Base-by-base conservation (phyloP, 2,329 filamentous ascomycete species). In the Gyromitra esculenta region DNA sequence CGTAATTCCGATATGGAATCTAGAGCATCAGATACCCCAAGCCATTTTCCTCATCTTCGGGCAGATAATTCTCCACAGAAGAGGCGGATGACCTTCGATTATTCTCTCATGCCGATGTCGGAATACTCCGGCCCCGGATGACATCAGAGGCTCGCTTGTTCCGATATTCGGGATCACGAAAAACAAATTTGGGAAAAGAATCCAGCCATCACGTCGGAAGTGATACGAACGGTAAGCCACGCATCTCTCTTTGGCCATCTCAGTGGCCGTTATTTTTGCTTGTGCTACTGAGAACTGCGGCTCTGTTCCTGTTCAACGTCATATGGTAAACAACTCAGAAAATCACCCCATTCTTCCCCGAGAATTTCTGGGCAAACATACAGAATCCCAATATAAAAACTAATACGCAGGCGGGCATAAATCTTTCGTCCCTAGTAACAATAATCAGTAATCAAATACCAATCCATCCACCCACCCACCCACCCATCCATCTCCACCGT, bases 311-410 rank as follows among this genome's bases (percentile, higher is more conserved):
- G n/a, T 31, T 6, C 41, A 52, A 18, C 62, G 43, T 65, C 62
- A 52, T 52, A 8, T 13, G 8, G 43, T 45, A 45, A 45, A 48
- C n/a, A 45, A 64, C 18, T 11, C 21, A 39, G 60, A 54, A 45
- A 6, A 63, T 63, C 64, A 75, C 65, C 57, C 65, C 65, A 68
- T 48, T 72, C 41, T 59, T 5, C 57, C 45, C 31, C 48, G 45
- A 13, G 35, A 11, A 3, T 8, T 54, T 59, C 43, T 63, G 21
- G 57, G 37, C 45, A 63, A 21, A 63, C 5, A 48, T 39, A 31
- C 6, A 43, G 25, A 63, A 54, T 43, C 37, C 11, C 39, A 6
- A 63, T 71, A 71, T 63, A 71, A 68, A 52, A 43, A n/a, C 37
- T 15, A 21, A 41, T 39, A 70, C 57, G n/a, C 41, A 52, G 62